Base-by-base conservation (phyloP, 176 grass and related monocot genomes). In the Musa troglodytarum region DNA sequence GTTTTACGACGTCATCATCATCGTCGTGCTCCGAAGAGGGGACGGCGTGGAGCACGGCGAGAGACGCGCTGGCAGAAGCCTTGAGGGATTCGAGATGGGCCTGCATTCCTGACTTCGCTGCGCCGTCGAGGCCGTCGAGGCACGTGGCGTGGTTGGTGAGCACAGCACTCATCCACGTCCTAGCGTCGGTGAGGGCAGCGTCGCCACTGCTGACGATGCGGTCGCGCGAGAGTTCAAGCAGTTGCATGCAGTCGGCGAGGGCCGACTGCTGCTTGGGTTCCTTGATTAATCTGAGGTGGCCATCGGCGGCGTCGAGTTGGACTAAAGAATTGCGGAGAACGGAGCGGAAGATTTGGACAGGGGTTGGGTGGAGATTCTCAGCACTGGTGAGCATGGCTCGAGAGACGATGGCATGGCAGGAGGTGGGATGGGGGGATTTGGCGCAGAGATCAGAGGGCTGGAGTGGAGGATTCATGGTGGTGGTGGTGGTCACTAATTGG, bases 101-200 rank as follows among this genome's bases (percentile, higher is more conserved):
- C 4, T 6, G 68, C 23, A 86, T 43, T 56, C 64, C 63, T 16
- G 62, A 73, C 74, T 23, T 71, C 63, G 49, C 29, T 0, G 50
- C 51, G 49, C 54, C 68, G 51, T 23, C 43, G 34, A 84, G 53
- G 34, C 81, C 78, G 29, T 89, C 83, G 13, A 74, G 53, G 83
- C 87, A 89, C 43, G 83, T 86, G 57, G 7, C 69, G 52, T 86
- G 67, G 80, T 78, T 76, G 64, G 87, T 89, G 11, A 89, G 83
- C 64, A 20, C 83, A 11, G 81, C 83, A 69, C 87, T 89, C 23
- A 86, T 34, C 87, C 83, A 89, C 74, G 81, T 86, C 10, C 74
- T 78, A 74, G 74, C 81, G 63, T 83, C 74, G 1, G 53, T 8
- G 79, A 22, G 14, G 43, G 71, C 49, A 3, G 49, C 53, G 24